Conservation (phyloP, 2,329 filamentous ascomycete genomes). For the Calonectria pteridis region DNA sequence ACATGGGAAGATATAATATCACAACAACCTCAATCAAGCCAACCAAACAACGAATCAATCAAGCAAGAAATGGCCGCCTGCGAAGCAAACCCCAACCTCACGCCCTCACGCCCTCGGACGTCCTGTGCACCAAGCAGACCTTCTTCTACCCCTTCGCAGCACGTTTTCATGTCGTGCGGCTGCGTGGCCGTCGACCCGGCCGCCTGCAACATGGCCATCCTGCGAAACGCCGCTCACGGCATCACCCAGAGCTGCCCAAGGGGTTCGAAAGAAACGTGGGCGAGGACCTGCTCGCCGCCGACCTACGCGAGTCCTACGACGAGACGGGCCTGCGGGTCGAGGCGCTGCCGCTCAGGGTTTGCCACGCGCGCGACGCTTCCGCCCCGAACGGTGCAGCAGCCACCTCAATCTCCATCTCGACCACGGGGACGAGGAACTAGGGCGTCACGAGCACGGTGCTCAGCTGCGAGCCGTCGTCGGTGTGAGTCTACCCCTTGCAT, state of each 20-base stretch:
- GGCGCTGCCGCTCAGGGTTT: slow-evolving; percentile 56
- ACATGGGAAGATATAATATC: background rate
- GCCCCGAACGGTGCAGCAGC: slow-evolving; percentile 13
- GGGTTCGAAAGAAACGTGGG: slow-evolving; percentile 62
- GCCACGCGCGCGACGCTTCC: slow-evolving; percentile 57
- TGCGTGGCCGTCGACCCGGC: slow-evolving; percentile 58
- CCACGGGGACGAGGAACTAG: background rate
- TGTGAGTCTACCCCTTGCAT: slow-evolving; percentile 53
- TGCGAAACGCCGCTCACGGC: slow-evolving; percentile 57
- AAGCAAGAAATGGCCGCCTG: slow-evolving; percentile 16
- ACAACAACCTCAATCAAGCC: background rate
- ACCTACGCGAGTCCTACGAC: slow-evolving; percentile 61
- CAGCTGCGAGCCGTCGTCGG: slow-evolving; percentile 53
- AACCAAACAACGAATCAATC: background rate
- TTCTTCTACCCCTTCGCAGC: slow-evolving; percentile 57
- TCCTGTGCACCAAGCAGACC: slow-evolving; percentile 10
- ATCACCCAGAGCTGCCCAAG: slow-evolving; percentile 63
- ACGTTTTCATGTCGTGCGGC: slow-evolving; percentile 60
- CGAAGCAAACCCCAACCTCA: slow-evolving; percentile 16
- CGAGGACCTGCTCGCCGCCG: slow-evolving; percentile 56
- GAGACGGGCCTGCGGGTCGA: slow-evolving; percentile 59
- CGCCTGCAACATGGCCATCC: slow-evolving; percentile 53
- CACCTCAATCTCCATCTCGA: too few species aligned
- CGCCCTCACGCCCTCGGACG: background rate
- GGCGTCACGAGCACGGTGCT: slow-evolving; percentile 46